Base-by-base conservation (phyloP, 2,329 filamentous ascomycete genomes). In the Helicocarpus griseus region DNA sequence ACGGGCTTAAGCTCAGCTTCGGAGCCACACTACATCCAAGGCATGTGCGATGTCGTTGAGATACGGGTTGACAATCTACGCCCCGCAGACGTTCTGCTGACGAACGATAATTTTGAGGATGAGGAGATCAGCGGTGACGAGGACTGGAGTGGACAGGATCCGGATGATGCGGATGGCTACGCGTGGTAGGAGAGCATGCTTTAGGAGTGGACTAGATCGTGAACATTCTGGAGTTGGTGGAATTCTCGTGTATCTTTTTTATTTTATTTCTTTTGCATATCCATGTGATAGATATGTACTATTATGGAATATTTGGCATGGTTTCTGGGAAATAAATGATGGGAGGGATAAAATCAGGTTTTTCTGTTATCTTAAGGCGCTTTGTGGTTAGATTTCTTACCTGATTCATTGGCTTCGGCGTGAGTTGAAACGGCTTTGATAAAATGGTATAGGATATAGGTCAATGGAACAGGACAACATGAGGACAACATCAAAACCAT, bases 51-150 rank as follows among this genome's bases (percentile, higher is more conserved):
- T 49, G 67, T 76, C 8, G 80, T 84, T 9, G 72, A 76, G 40
- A 73, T 84, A 48, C 72, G 75, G 24, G 80, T 84, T 49, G 80
- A 83, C 60, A 83, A 83, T 57, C 74, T 78, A 56, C 75, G 81
- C 5, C 81, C 81, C 1, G 72, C 74, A 3, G 79, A 83, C 53
- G 72, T 74, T 40, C 76, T 81, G 41, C 80, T 74, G 58, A 76
- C 73, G 24, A 80, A 82, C 56, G 71, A 69, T 28, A 78, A 84
- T 57, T 83, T 84, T 55, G 69, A 82, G 1, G 80, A 83, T 56
- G 74, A 73, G 21, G 80, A 83, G 60, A 65, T 69, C 1, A 81
- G 78, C 60, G 79, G 76, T 3, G 80, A 84, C 59, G 80, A 81
- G 53, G 80, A 83, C 54, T 84, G 80, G 80, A 72, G 75, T 51